Evolutionary conservation across 192 early-diverging fungal genomes (phyloP), one percentile per base, ranked within the genome.

Genomic region (Irineochytrium annulatum): DNA sequence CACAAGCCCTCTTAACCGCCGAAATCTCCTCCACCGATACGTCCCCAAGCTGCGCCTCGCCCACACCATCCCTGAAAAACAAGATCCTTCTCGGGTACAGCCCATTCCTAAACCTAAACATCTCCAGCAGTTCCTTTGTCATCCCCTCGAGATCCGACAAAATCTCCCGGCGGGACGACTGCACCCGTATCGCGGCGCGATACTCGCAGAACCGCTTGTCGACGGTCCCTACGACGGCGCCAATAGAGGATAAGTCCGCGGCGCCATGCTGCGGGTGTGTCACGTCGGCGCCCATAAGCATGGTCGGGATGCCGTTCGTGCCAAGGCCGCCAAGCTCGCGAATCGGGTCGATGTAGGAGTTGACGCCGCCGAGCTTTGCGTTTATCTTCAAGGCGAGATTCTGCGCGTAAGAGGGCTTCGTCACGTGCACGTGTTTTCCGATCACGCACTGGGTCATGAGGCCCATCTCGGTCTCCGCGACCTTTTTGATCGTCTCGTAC

Each of bases 371-470:
- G 14, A 87, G 72, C 63, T 87, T 87, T 13, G 73, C 67, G 65
- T 87, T 87, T 48, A 86, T 69, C 55, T 87, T 87, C 26, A 86
- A 58, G 27, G 86, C 87, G 3, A 97, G 77, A 61, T 97, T 97
- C 29, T 86, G 87, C 41, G 87, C 82, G 74, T 92, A 93, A 69
- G 91, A 89, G 34, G 76, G 73, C 59, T 85, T 90, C 19, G 72
- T 55, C 0, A 52, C 35, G 2, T 55, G 55, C 13, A 87, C 74
- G 48, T 92, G 77, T 59, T 77, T 87, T 22, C 70, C 67, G 51
- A 81, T 84, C 64, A 94, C 77, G 76, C 91, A 93, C 75, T 97
- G 94, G 11, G 91, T 90, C 8, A 89, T 76, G 49, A 94, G 62
- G 29, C 87, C 91, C 27, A 89, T 75, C 24, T 87, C 83, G 0